These are phyloP conservation scores for Coemansia sp. DNA, from an alignment of 371 early-diverging fungal genomes.

Conservation along the genomic window DNA sequence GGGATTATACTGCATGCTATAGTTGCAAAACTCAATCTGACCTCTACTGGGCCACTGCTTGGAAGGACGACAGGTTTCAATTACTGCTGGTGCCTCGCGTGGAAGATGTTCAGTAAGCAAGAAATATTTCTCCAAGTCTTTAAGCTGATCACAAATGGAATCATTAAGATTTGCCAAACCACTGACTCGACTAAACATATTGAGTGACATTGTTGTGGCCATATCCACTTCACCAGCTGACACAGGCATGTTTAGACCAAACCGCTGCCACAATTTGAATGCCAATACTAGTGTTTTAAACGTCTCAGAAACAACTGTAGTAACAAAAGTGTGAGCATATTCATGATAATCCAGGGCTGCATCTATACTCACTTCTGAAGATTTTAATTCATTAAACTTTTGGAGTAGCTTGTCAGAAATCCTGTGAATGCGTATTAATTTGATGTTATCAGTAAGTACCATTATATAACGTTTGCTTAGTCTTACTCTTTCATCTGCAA, in stretches of 20 bases:
- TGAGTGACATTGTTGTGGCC: background rate
- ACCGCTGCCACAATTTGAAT: constrained; percentile 6
- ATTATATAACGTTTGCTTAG: background rate
- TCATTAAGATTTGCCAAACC: background rate
- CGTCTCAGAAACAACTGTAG: background rate
- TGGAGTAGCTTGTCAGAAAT: background rate
- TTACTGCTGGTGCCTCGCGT: background rate
- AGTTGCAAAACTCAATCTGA: background rate
- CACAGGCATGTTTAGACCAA: background rate
- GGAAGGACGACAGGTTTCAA: background rate
- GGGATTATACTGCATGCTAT: background rate
- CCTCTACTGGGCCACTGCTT: background rate
- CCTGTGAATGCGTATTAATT: background rate
- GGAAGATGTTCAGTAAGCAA: background rate
- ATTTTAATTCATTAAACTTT: background rate
- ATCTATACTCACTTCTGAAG: background rate
- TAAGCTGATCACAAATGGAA: background rate
- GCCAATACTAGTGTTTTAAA: background rate
- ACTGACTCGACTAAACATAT: background rate
- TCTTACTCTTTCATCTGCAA: background rate
- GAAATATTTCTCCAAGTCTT: background rate
- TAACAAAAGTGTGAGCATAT: background rate
- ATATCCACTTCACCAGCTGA: constrained; percentile 24
- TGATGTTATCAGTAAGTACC: background rate
- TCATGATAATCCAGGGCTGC: background rate